Evolutionary conservation across 1,284 basidiomycete species (phyloP), one percentile per base, ranked within the genome.

Genomic region (Trichosporon faecale): DNA sequence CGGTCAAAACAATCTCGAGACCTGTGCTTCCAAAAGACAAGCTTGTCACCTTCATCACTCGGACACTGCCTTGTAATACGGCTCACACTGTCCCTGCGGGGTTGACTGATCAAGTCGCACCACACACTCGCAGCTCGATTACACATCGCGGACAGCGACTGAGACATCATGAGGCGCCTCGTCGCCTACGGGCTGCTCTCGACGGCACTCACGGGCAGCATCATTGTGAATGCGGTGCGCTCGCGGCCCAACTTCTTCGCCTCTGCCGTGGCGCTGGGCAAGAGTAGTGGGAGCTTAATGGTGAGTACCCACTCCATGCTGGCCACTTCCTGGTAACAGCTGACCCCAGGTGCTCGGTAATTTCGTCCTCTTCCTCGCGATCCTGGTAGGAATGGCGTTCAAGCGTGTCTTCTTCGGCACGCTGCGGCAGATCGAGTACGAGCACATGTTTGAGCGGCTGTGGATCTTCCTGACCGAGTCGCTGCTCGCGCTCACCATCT

Each of bases 391-490:
- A 2, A 90, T 92, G 70, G 82, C 90, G 0, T 84, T 95, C 21
- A 96, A 97, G 83, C 87, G 87, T 66, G 85, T 98, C 72, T 97
- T 98, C 88, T 97, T 99, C 83, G 97, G 97, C 3, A 85, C 90
- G 21, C 86, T 99, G 67, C 87, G 95, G 64, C 86, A 94, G 7
- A 90, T 91, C 70, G 97, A 99, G 84, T 88, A 98, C 63, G 97
- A 99, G 88, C 91, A 95, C 61, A 86, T 99, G 1, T 97, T 97
- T 82, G 96, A 99, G 80, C 88, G 93, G 72, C 88, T 94, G 57
- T 98, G 97, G 96, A 95, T 96, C 85, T 97, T 97, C 83, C 89
- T 98, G 68, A 98, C 95, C 0, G 96, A 99, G 82, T 95, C 93
- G 6, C 86, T 99, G 49, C 86, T 99, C 64, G 96, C 96, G 2